A percentile compares a stretch with the other conserved stretches of the same genome.
Conservation (phyloP, 352 stramenopile genomes). For the Globisporangium polare region DNA sequence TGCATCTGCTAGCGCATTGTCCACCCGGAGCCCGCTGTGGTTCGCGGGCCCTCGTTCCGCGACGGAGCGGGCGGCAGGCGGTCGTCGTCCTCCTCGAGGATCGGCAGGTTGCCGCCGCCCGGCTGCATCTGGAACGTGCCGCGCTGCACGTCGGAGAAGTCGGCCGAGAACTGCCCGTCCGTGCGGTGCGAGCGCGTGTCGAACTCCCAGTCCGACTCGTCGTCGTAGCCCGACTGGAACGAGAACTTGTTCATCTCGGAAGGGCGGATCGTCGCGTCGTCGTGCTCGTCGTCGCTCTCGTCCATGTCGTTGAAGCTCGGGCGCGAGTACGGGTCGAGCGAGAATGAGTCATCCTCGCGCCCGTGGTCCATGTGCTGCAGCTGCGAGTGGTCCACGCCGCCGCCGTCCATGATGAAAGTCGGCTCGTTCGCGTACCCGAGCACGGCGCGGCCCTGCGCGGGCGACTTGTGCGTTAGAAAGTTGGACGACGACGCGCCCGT, state of each 20-base stretch:
- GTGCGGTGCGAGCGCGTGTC: constrained; percentile 39
- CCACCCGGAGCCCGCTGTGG: constrained; percentile 50
- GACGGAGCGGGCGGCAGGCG: constrained; percentile 16
- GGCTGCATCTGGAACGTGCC: constrained; percentile 55
- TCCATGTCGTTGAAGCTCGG: constrained; percentile 65
- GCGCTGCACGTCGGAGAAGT: constrained; percentile 23
- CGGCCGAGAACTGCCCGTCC: constrained; percentile 32
- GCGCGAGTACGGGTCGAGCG: constrained; percentile 63
- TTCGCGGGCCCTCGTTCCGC: constrained; percentile 26
- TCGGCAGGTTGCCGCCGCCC: constrained; percentile 30
- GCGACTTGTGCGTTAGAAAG: constrained; percentile 63
- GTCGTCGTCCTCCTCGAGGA: constrained; percentile 61
- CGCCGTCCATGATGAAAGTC: constrained; percentile 37
- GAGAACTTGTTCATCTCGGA: constrained; percentile 71
- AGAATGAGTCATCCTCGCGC: constrained; percentile 52
- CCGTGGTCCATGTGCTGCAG: constrained; percentile 17
- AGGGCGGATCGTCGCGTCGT: constrained; percentile 36
- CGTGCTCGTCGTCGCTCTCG: constrained; percentile 29
- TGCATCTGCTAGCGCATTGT: constrained; percentile 35
- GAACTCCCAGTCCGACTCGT: constrained; percentile 71
- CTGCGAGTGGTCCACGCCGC: constrained; percentile 23
- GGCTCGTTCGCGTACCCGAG: constrained; percentile 25
- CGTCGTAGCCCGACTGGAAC: constrained; percentile 71
- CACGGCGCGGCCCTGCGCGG: constrained; percentile 27
- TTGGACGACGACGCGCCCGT: constrained; percentile 57